These are phyloP conservation scores for Rhinocladiella similis DNA, from an alignment of 2,329 filamentous ascomycete species.

Conservation along the genomic window DNA sequence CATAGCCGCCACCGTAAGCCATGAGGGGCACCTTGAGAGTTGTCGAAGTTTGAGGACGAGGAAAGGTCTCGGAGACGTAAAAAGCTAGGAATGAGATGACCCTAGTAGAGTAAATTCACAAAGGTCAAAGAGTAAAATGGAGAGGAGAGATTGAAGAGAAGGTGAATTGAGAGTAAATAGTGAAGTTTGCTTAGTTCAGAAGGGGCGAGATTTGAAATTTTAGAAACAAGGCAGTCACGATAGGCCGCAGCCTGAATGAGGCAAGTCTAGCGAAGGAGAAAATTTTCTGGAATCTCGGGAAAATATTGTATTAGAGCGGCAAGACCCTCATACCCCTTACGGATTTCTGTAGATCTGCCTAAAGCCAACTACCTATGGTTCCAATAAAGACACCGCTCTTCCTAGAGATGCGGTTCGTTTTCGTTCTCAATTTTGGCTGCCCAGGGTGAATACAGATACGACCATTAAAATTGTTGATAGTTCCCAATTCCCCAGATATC, in stretches of 20 bases:
- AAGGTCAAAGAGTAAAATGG: slow-evolving; percentile 21
- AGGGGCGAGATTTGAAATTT: slow-evolving; percentile 20
- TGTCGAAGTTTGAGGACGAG: slow-evolving; percentile 13
- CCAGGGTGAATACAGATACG: too few relatives aligned
- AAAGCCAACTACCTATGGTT: too few relatives aligned
- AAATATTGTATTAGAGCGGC: not conserved
- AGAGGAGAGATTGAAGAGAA: slow-evolving; percentile 3
- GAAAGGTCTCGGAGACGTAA: slow-evolving; percentile 17
- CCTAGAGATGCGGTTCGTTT: too few relatives aligned
- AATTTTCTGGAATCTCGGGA: slow-evolving; percentile 8
- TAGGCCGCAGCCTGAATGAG: not conserved
- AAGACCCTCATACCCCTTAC: not conserved
- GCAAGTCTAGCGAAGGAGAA: slow-evolving; percentile 11
- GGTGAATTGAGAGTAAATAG: slow-evolving; percentile 7
- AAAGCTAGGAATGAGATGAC: slow-evolving; percentile 24
- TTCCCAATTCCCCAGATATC: slow-evolving; percentile 22
- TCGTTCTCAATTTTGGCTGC: not conserved
- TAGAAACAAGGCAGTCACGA: slow-evolving; percentile 8
- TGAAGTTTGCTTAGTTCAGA: slow-evolving; percentile 11
- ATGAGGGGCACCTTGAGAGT: slow-evolving; percentile 49
- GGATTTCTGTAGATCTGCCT: not conserved
- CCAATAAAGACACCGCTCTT: not conserved
- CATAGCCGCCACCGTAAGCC: slow-evolving; percentile 63
- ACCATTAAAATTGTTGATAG: slow-evolving; percentile 2
- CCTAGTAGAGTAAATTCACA: slow-evolving; percentile 32